Evolutionary conservation across 2,329 filamentous ascomycete genomes (phyloP), one percentile per base, ranked within the genome.

Genomic region (Aspergillus sp.): DNA sequence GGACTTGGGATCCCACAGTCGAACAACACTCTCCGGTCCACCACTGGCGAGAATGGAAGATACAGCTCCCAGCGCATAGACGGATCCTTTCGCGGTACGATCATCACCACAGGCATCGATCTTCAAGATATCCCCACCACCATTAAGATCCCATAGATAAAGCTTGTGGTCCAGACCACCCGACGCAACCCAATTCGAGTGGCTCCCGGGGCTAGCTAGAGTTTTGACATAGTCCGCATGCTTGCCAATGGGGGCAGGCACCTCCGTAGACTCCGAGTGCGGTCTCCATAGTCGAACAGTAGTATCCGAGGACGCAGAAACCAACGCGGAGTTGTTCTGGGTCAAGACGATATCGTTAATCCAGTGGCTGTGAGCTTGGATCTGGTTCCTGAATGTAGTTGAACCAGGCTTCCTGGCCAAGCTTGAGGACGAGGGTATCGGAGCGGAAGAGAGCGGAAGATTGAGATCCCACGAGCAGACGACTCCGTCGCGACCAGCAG

Each of bases 221-320:
- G 89, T 90, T 70, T 97, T 98, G 62, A 95, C 90, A 62, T 97
- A 98, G 73, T 98, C 93, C 58, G 84, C 85, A 67, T 98, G 93
- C 58, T 91, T 83, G 51, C 93, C 93, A 60, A 98, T 91, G 34
- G 88, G 89, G 51, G 81, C 78, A 5, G 88, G 84, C 7, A 85
- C 81, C 39, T 84, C 76, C 26, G 71, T 69, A 38, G 81, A 79
- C 26, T 76, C 71, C 6, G 79, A 78, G 49, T 82, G 74, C 6
- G 91, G 91, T 44, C 90, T 81, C 93, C 90, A 96, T 58, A 95
- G 72, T 67, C 95, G 93, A 62, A 96, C 90, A 7, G 89, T 90
- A 48, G 93, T 82, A 65, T 96, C 90, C n/a, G 90, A 95, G 5
- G 90, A 95, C 13, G 87, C 90, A 7, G 90, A 94, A 29, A 95